Conservation (phyloP, 768 basidiomycete species). For the Chalciporus sphaerocephalus region DNA sequence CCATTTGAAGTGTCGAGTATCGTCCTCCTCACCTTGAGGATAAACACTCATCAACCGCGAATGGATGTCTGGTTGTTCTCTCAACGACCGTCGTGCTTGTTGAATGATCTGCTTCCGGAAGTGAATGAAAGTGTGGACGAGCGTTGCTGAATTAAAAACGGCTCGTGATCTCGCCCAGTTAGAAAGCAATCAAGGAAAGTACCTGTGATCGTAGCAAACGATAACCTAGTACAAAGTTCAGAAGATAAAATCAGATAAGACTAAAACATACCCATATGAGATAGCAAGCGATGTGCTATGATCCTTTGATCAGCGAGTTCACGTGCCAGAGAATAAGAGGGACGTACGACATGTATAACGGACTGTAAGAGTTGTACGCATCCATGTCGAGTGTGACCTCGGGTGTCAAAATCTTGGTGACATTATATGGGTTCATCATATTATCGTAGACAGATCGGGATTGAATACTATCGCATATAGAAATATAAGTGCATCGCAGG, state of each 20-base stretch:
- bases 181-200: background rate
- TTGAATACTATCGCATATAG: constrained; percentile 49
- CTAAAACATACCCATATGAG: constrained; percentile 27
- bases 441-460: constrained; percentile 63
- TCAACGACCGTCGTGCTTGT: constrained; percentile 62
- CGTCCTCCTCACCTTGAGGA: constrained; percentile 34
- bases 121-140: constrained; percentile 45
- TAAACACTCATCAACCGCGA: constrained; percentile 78
- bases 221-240: constrained; percentile 52
- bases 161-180: background rate
- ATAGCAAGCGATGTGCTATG: constrained; percentile 25
- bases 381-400: constrained; percentile 51
- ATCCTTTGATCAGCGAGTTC: constrained; percentile 1
- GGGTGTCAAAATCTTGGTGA: constrained; percentile 49
- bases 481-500: background rate
- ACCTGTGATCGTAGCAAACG: constrained; percentile 79
- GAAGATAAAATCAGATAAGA: background rate
- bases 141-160: constrained; percentile 16
- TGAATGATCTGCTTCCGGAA: constrained; percentile 77
- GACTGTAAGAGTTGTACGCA: constrained; percentile 53
- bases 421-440: constrained; percentile 51
- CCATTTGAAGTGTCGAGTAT: too few species aligned
- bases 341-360: constrained; percentile 51
- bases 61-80: constrained; percentile 82
- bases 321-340: background rate